Evolutionary conservation across 371 early-diverging fungal genomes (phyloP).

Genomic region (Parasitella parasitica): DNA sequence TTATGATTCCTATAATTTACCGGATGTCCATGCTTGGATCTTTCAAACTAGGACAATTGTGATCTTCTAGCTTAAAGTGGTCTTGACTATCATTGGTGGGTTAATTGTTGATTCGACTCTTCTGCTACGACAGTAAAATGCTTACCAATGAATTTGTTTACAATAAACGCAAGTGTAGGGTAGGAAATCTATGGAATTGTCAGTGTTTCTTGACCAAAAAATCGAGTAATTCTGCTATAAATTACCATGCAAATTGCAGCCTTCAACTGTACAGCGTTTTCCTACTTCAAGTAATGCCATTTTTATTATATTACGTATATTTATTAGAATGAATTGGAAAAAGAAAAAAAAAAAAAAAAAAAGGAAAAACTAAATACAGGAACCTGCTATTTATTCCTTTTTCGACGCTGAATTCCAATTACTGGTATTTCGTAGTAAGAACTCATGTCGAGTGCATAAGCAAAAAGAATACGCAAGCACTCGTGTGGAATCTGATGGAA

Average conservation of each 20-base stretch:
- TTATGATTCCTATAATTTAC: conserved; percentile 9
- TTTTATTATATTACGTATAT: neutral
- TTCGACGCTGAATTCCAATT: neutral
- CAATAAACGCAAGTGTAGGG: conserved; percentile 61
- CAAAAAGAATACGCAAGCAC: neutral
- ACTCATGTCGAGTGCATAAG: neutral
- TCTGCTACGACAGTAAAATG: neutral
- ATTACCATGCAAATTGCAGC: conserved; percentile 47
- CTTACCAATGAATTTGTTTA: conserved; percentile 56
- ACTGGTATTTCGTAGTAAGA: neutral
- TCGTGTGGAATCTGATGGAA: neutral
- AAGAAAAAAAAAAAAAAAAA: conserved; percentile 1
- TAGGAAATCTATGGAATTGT: conserved; percentile 46
- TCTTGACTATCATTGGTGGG: conserved; percentile 42
- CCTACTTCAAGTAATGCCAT: conserved; percentile 61
- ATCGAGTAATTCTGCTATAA: neutral
- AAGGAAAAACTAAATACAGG: neutral
- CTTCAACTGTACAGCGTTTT: conserved; percentile 51
- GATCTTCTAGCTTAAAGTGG: conserved; percentile 60
- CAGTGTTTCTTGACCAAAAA: neutral
- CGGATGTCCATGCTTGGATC: conserved; percentile 53
- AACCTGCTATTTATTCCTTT: neutral
- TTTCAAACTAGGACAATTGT: conserved; percentile 47
- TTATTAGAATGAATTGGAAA: neutral
- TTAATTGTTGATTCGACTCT: neutral